These are phyloP conservation scores for Silene conica DNA, from an alignment of 148 eudicot species.

Conservation along the genomic window DNA sequence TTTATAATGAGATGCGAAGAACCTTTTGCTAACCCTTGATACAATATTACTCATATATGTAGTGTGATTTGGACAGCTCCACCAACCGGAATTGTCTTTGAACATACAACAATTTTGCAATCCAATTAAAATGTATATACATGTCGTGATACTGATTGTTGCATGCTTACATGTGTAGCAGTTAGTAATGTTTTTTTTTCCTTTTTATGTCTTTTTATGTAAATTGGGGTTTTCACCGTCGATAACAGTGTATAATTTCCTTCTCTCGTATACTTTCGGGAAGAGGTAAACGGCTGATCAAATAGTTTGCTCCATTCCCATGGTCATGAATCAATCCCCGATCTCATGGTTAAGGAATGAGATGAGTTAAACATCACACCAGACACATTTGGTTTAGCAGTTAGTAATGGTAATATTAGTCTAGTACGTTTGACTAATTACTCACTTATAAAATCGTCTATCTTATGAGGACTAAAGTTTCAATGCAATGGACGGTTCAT, in stretches of 20 bases:
- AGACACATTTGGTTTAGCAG: too few relatives aligned
- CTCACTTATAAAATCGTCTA: not conserved
- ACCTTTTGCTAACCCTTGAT: not conserved
- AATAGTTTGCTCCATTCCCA: too few relatives aligned
- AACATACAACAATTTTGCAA: not conserved
- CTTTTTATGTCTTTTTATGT: too few relatives aligned
- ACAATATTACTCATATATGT: not conserved
- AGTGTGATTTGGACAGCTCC: not conserved
- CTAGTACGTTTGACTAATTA: not conserved
- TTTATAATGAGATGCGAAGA: not conserved
- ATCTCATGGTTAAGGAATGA: too few relatives aligned
- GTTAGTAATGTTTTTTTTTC: too few relatives aligned
- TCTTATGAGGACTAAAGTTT: not conserved
- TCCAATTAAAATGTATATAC: not conserved
- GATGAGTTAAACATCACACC: too few relatives aligned
- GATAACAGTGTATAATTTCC: too few relatives aligned
- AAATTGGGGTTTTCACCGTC: too few relatives aligned
- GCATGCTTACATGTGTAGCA: not conserved
- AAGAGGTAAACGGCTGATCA: too few relatives aligned
- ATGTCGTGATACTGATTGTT: not conserved
- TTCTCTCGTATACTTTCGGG: too few relatives aligned
- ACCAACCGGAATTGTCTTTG: not conserved
- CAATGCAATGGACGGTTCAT: not conserved
- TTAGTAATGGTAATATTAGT: too few relatives aligned
- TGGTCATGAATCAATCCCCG: too few relatives aligned